These are phyloP conservation scores for Gamarada debralockiae DNA, from an alignment of 495 filamentous ascomycete species.

Conservation along the genomic window DNA sequence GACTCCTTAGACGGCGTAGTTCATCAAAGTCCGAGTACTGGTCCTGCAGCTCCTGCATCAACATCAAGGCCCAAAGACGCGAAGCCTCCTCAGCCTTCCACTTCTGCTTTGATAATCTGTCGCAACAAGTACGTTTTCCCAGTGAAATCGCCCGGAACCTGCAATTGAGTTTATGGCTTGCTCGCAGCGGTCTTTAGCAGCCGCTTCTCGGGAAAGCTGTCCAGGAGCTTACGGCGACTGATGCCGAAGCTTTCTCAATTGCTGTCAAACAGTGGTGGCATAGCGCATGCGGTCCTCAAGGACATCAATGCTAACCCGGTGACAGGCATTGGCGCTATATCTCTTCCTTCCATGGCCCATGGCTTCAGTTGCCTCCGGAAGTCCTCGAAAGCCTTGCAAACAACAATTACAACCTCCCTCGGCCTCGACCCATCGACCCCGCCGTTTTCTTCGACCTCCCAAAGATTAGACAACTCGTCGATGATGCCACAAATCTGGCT, in stretches of 20 bases:
- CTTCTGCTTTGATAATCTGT: slow-evolving; percentile 61
- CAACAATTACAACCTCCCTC: slow-evolving; percentile 70
- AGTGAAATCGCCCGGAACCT: neutral
- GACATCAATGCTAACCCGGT: slow-evolving; percentile 1
- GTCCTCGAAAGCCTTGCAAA: slow-evolving; percentile 74
- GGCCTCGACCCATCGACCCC: slow-evolving; percentile 73
- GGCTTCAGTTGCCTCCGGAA: slow-evolving; percentile 82
- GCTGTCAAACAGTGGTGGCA: slow-evolving; percentile 4
- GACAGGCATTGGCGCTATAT: slow-evolving; percentile 78
- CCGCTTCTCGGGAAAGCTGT: neutral
- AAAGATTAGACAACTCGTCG: slow-evolving; percentile 72
- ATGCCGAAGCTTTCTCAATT: neutral
- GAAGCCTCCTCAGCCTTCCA: slow-evolving; percentile 36
- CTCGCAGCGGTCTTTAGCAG: neutral
- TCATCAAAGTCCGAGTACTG: slow-evolving; percentile 10
- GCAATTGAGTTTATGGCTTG: no score
- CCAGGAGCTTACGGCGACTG: neutral
- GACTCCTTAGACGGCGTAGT: slow-evolving; percentile 26
- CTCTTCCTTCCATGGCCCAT: slow-evolving; percentile 78
- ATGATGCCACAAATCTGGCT: slow-evolving; percentile 71
- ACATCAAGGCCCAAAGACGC: slow-evolving; percentile 25
- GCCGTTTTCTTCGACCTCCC: slow-evolving; percentile 78
- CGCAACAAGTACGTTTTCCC: slow-evolving; percentile 60
- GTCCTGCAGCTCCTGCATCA: slow-evolving; percentile 16
- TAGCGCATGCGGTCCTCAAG: neutral